phyloP scores from a whole-genome alignment of 345 rosid species.

The Linum usitatissimum region DNA sequence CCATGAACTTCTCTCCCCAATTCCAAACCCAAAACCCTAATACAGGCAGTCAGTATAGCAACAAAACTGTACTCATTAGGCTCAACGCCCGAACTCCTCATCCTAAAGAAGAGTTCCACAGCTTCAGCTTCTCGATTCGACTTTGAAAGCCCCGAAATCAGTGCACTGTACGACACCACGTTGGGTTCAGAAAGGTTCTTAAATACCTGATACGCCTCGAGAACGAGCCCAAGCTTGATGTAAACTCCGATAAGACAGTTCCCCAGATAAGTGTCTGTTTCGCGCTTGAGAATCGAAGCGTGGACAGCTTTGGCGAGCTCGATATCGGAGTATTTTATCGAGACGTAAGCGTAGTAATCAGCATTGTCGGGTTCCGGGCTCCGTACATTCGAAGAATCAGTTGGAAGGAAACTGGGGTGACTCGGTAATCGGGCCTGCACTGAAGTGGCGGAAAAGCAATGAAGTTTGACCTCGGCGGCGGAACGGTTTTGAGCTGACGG shows the following conservation, averaged over 20 bases:
- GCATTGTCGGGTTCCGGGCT: neutral
- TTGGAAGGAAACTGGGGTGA: conserved; percentile 5
- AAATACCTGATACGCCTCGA: conserved; percentile 44
- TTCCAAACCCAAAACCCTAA: conserved; percentile 26
- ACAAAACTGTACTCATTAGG: conserved; percentile 46
- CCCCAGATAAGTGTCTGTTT: conserved; percentile 31
- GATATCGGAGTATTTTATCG: conserved; percentile 34
- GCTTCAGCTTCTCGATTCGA: conserved; percentile 40
- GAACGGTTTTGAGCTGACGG: conserved; percentile 8
- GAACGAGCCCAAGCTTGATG: conserved; percentile 45
- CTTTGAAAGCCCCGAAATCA: conserved; percentile 55
- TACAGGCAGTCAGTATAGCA: conserved; percentile 45
- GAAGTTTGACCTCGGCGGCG: conserved; percentile 11
- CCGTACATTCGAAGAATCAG: neutral
- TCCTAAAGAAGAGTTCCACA: conserved; percentile 40
- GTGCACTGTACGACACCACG: conserved; percentile 55
- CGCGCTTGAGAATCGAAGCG: conserved; percentile 46
- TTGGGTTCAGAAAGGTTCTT: conserved; percentile 37
- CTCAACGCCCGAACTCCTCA: conserved; percentile 40
- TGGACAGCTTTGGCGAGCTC: conserved; percentile 51
- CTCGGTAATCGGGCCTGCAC: conserved; percentile 3
- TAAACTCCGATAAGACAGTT: conserved; percentile 51
- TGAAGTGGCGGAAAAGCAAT: conserved; percentile 15
- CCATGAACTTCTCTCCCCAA: conserved; percentile 48
- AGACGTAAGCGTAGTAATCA: conserved; percentile 9